These are phyloP conservation scores for Cytospora piceae DNA, from an alignment of 2,329 filamentous ascomycete species.

Conservation along the genomic window DNA sequence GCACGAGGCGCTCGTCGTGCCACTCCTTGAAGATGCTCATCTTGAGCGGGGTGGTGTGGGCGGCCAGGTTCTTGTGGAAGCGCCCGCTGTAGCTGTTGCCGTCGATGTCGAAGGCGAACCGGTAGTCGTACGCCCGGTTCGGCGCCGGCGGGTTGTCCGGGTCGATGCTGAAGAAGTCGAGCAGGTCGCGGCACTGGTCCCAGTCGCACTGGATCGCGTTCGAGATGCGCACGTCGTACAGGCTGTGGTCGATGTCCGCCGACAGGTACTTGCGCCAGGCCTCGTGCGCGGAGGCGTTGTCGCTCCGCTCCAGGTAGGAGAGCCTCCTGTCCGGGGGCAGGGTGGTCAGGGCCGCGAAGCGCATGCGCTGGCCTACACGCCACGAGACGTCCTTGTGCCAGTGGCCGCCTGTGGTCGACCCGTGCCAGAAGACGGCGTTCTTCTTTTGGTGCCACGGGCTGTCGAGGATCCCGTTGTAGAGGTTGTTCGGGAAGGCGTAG, in stretches of 20 bases:
- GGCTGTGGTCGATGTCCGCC: slow-evolving; percentile 15
- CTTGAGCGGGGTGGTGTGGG: slow-evolving; percentile 53
- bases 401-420: slow-evolving; percentile 27
- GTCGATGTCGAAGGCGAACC: slow-evolving; percentile 56
- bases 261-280: slow-evolving; percentile 6
- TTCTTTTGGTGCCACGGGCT: slow-evolving; percentile 24
- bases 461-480: slow-evolving; percentile 21
- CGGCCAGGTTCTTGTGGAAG: slow-evolving; percentile 55
- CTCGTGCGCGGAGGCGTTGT: not conserved
- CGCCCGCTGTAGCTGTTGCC: slow-evolving; percentile 60
- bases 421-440: slow-evolving; percentile 28
- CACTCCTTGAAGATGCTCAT: slow-evolving; percentile 58
- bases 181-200: slow-evolving; percentile 29
- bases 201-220: slow-evolving; percentile 15
- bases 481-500: slow-evolving; percentile 24
- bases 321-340: slow-evolving; percentile 7
- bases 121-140: slow-evolving; percentile 40
- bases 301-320: slow-evolving; percentile 11
- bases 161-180: slow-evolving; percentile 30
- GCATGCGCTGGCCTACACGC: slow-evolving; percentile 22
- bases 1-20: slow-evolving; percentile 59
- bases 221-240: slow-evolving; percentile 28
- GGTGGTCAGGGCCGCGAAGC: slow-evolving; percentile 22
- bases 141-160: slow-evolving; percentile 13
- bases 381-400: slow-evolving; percentile 21